Conservation (phyloP, 768 basidiomycete genomes). For the Nidularia sp. region DNA sequence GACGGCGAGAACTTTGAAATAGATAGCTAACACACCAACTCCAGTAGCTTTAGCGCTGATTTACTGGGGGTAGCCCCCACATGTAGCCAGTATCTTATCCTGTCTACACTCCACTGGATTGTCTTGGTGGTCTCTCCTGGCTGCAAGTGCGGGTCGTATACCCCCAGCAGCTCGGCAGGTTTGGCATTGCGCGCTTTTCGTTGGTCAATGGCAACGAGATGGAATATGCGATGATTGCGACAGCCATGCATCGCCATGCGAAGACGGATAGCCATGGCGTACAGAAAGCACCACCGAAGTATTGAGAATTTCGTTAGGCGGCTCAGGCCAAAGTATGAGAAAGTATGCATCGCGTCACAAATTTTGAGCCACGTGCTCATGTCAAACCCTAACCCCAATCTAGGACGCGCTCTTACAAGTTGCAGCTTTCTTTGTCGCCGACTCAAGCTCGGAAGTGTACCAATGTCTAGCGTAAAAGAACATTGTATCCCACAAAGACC, state of each 20-base stretch:
- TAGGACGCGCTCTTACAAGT: too few relatives aligned
- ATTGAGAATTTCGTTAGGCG: too few relatives aligned
- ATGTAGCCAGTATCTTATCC: conserved; percentile 86
- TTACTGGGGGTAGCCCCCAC: conserved; percentile 82
- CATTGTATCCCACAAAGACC: too few relatives aligned
- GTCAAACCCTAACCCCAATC: too few relatives aligned
- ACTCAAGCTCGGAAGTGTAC: too few relatives aligned
- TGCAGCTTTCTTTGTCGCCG: too few relatives aligned
- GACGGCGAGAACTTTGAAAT: background rate
- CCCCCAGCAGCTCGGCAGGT: conserved; percentile 84
- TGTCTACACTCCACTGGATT: conserved; percentile 86
- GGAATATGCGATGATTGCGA: conserved; percentile 72
- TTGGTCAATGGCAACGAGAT: conserved; percentile 80
- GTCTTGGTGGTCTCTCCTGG: conserved; percentile 57
- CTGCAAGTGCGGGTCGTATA: conserved; percentile 69
- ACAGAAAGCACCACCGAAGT: background rate
- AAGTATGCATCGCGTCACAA: too few relatives aligned
- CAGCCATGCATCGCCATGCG: conserved; percentile 81
- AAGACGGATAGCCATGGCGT: conserved; percentile 76
- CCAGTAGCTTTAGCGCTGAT: conserved; percentile 71
- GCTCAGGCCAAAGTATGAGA: too few relatives aligned
- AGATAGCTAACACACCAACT: conserved; percentile 56
- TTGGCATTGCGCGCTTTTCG: conserved; percentile 72
- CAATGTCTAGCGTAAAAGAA: too few relatives aligned
- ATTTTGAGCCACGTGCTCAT: too few relatives aligned